Evolutionary conservation across 75 land plant species (phyloP).

Genomic region (Cunninghamia lanceolata): DNA sequence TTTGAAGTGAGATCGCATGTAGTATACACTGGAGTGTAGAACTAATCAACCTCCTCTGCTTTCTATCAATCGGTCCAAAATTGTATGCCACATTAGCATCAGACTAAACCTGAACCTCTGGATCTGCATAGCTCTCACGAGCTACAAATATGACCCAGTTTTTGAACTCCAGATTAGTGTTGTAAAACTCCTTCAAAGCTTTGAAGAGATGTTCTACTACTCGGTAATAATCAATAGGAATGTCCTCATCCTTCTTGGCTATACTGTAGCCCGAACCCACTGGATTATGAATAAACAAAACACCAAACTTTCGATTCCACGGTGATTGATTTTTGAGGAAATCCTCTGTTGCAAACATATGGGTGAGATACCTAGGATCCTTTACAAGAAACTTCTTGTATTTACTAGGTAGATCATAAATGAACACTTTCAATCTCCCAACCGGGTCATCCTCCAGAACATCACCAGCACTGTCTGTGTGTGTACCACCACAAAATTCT

Average conservation of each 20-base stretch:
- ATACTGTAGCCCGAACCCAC: slow-evolving; percentile 41
- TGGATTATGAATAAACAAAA: slow-evolving; percentile 40
- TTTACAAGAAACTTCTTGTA: too few relatives aligned
- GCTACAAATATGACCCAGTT: slow-evolving; percentile 30
- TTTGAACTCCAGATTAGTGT: slow-evolving; percentile 21
- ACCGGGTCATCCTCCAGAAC: too few relatives aligned
- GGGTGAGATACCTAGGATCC: too few relatives aligned
- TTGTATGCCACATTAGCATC: slow-evolving; percentile 23
- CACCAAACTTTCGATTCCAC: slow-evolving; percentile 43
- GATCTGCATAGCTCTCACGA: slow-evolving; percentile 44
- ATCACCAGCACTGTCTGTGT: too few relatives aligned
- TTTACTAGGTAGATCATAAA: too few relatives aligned
- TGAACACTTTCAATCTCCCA: too few relatives aligned
- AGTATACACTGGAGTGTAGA: too few relatives aligned
- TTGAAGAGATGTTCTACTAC: slow-evolving; percentile 30
- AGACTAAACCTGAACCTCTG: slow-evolving; percentile 31
- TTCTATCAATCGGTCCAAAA: slow-evolving; percentile 28
- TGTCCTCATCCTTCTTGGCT: slow-evolving; percentile 20
- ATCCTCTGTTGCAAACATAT: slow-evolving; percentile 30
- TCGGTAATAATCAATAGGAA: slow-evolving; percentile 26
- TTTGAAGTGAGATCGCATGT: too few relatives aligned
- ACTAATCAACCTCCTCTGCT: slow-evolving; percentile 16
- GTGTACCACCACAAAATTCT: too few relatives aligned
- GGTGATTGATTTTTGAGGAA: slow-evolving; percentile 18
- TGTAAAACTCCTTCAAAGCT: slow-evolving; percentile 22